phyloP scores from a whole-genome alignment of 495 filamentous ascomycete genomes.

The Podospora pseudopauciseta region DNA sequence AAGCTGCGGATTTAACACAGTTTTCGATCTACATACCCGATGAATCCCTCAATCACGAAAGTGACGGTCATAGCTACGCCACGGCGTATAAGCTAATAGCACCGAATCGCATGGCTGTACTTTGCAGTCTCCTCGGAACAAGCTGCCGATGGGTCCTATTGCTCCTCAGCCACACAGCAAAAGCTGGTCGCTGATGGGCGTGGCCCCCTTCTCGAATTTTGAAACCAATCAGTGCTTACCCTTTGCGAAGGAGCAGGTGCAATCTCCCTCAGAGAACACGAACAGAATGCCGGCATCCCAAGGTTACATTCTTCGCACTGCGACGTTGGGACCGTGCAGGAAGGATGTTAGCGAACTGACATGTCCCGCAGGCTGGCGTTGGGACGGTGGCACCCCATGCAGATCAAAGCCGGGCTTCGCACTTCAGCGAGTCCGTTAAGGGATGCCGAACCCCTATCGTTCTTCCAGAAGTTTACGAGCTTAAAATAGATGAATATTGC shows the following conservation, averaged over 20 bases:
- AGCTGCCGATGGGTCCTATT: background rate
- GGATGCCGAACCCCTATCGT: background rate
- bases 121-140: background rate
- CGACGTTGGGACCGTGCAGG: background rate
- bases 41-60: background rate
- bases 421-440: background rate
- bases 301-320: constrained; percentile 1
- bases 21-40: background rate
- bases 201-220: background rate
- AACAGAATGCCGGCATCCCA: background rate
- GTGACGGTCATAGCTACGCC: background rate
- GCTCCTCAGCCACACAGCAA: background rate
- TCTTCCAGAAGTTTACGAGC: background rate
- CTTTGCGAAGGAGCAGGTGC: constrained; percentile 3
- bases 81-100: background rate
- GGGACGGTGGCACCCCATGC: background rate
- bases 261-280: constrained; percentile 4
- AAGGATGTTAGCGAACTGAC: background rate
- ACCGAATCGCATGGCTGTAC: background rate
- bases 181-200: background rate
- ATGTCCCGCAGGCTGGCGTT: background rate
- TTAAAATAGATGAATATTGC: background rate
- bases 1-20: background rate
- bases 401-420: background rate
- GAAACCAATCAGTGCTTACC: background rate